These are phyloP conservation scores for Citrus cavaleriei DNA, from an alignment of 345 rosid genomes.

Conservation along the genomic window DNA sequence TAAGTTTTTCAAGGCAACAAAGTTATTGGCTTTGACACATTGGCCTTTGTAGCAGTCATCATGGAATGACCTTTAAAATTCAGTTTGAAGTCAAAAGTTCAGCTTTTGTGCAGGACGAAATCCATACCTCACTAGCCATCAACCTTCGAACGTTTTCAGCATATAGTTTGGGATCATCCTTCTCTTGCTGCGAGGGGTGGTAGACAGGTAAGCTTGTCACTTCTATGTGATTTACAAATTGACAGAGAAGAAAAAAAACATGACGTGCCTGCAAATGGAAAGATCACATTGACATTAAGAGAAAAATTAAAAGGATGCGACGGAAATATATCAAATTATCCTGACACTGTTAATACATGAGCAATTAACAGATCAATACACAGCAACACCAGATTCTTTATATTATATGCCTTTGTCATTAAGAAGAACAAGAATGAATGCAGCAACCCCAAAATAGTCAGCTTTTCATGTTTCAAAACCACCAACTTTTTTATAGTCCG, in stretches of 20 bases:
- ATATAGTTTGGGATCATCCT: constrained; percentile 80
- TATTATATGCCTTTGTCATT: not conserved
- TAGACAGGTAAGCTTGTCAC: constrained; percentile 74
- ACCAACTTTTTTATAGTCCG: not conserved
- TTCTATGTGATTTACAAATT: constrained; percentile 82
- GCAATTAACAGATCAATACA: not conserved
- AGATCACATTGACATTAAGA: not conserved
- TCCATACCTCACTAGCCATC: constrained; percentile 85
- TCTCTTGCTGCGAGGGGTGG: constrained; percentile 89
- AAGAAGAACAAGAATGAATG: not conserved
- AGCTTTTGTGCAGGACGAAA: not conserved
- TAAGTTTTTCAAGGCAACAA: not conserved
- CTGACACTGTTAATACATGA: not conserved
- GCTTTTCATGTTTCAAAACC: not conserved
- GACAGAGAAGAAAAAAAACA: constrained; percentile 81
- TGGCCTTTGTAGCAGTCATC: not conserved
- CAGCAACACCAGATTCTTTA: not conserved
- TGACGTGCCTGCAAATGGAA: constrained; percentile 63
- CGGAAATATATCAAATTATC: not conserved
- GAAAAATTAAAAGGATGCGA: not conserved
- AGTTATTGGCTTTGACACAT: not conserved
- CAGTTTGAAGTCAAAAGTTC: not conserved
- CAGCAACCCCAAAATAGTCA: not conserved
- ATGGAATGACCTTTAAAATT: not conserved
- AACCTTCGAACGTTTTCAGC: constrained; percentile 76